phyloP scores from a whole-genome alignment of 805 yeast genomes.

The Hemisphaericaspora nanyangensis region DNA sequence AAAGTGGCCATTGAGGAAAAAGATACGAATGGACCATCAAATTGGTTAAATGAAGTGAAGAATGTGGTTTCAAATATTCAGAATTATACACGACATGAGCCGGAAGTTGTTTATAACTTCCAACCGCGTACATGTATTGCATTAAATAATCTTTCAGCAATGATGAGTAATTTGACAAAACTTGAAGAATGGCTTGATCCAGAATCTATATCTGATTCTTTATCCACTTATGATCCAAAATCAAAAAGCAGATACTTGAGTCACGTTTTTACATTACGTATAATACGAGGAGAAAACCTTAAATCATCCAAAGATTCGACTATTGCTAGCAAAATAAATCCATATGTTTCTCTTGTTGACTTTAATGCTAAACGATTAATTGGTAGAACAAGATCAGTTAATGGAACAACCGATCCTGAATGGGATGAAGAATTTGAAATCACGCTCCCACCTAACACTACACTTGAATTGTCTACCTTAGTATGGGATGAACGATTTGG shows the following conservation, averaged over 20 bases:
- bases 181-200: conserved; percentile 59
- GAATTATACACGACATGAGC: conserved; percentile 27
- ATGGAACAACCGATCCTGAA: conserved; percentile 61
- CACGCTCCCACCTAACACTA: conserved; percentile 34
- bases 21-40: conserved; percentile 18
- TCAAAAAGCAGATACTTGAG: conserved; percentile 32
- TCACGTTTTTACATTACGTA: conserved; percentile 59
- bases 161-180: conserved; percentile 44
- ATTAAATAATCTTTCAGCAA: conserved; percentile 61
- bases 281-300: conserved; percentile 59
- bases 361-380: conserved; percentile 49
- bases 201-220: conserved; percentile 45
- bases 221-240: conserved; percentile 32
- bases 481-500: conserved; percentile 66
- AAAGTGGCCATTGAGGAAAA: conserved; percentile 16
- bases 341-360: conserved; percentile 63
- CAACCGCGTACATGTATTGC: conserved; percentile 65
- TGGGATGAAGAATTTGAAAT: conserved; percentile 88
- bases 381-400: conserved; percentile 66
- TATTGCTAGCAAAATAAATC: conserved; percentile 41
- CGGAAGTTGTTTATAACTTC: conserved; percentile 53
- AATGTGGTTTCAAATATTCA: conserved; percentile 44
- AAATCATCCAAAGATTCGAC: conserved; percentile 20
- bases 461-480: conserved; percentile 51
- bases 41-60: conserved; percentile 53